A percentile compares a stretch with the other conserved stretches of the same genome.
Conservation (phyloP, 331 rosid genomes). For the Cydonia oblonga region DNA sequence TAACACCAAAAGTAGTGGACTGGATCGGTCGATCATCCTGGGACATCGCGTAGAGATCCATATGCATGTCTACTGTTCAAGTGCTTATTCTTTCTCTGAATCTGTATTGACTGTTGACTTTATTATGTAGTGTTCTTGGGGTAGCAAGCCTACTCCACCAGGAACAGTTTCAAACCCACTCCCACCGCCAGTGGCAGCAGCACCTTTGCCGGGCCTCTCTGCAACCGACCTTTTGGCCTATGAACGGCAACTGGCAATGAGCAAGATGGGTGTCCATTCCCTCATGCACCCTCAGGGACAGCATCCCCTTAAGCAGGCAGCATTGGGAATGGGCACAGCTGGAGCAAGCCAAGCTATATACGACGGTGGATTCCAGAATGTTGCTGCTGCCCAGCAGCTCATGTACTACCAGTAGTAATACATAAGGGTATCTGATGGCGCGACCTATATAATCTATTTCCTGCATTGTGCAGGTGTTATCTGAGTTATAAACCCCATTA, state of each 20-base stretch:
- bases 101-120: background rate
- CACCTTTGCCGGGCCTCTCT: constrained; percentile 53
- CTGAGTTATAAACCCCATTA: constrained; percentile 34
- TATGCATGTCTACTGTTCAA: background rate
- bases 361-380: constrained; percentile 91
- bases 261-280: constrained; percentile 89
- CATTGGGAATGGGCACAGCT: constrained; percentile 57
- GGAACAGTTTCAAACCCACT: constrained; percentile 94
- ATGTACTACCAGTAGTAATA: constrained; percentile 81
- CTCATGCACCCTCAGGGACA: constrained; percentile 82
- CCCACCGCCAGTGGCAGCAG: constrained; percentile 79
- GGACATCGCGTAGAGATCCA: background rate
- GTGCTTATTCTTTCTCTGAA: background rate
- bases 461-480: constrained; percentile 26
- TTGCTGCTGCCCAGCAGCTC: constrained; percentile 93
- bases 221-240: constrained; percentile 60
- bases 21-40: background rate
- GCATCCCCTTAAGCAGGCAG: constrained; percentile 77
- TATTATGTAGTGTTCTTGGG: constrained; percentile 79
- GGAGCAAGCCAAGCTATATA: constrained; percentile 95
- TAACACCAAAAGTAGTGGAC: background rate
- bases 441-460: constrained; percentile 17
- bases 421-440: constrained; percentile 6
- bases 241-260: constrained; percentile 78
- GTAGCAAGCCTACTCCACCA: constrained; percentile 92